These are phyloP conservation scores for Cyberlindnera saturnus DNA, from an alignment of 805 yeast species.

Conservation along the genomic window DNA sequence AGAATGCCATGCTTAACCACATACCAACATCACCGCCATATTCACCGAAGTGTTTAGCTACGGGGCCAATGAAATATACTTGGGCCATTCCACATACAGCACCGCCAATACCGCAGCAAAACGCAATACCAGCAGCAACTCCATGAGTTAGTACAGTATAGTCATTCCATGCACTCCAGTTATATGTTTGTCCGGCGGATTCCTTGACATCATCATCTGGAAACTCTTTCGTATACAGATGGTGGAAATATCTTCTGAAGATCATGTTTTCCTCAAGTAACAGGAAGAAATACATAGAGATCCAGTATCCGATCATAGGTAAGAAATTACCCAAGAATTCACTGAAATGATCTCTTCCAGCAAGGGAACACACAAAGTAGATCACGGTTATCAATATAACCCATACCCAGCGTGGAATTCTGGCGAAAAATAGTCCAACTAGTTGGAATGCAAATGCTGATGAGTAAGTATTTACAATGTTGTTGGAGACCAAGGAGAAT, in stretches of 20 bases:
- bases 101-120: constrained; percentile 69
- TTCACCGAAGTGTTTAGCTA: constrained; percentile 60
- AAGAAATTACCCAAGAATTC: constrained; percentile 71
- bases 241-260: constrained; percentile 48
- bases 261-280: constrained; percentile 66
- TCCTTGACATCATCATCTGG: constrained; percentile 20
- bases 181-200: constrained; percentile 39
- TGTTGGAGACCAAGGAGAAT: constrained; percentile 75
- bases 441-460: constrained; percentile 74
- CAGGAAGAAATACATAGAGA: constrained; percentile 67
- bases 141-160: constrained; percentile 56
- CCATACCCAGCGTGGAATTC: constrained; percentile 75
- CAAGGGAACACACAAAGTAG: constrained; percentile 66
- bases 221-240: constrained; percentile 38
- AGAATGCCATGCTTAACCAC: constrained; percentile 71
- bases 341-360: constrained; percentile 70
- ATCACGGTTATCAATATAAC: constrained; percentile 55
- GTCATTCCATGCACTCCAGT: constrained; percentile 72
- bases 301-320: constrained; percentile 93
- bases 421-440: constrained; percentile 44
- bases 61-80: constrained; percentile 73
- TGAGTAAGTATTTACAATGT: constrained; percentile 73
- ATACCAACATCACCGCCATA: constrained; percentile 71
- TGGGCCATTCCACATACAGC: constrained; percentile 88
- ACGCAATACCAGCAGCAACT: constrained; percentile 61